Evolutionary conservation across 2,329 filamentous ascomycete genomes (phyloP).

Genomic region (Ophiognomonia clavigignenti-juglandacearum): DNA sequence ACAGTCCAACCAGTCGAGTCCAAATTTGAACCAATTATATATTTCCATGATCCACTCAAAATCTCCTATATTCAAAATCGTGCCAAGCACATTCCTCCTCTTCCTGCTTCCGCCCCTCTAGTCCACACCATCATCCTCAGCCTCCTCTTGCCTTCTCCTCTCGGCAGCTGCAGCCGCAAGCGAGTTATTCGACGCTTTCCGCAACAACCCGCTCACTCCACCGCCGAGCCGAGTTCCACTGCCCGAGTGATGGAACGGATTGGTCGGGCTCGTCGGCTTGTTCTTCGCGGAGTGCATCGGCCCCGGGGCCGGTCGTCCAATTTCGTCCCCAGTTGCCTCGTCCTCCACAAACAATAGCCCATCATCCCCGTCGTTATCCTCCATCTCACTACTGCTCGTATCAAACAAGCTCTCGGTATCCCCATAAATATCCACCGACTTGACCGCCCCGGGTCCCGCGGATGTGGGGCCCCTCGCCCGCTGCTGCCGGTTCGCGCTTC

Average conservation of each 20-base stretch:
- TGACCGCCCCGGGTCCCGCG: constrained; percentile 37
- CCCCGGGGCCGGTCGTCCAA: constrained; percentile 27
- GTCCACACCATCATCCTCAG: constrained; percentile 26
- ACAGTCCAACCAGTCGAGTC: too few species aligned
- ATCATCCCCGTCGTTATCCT: constrained; percentile 32
- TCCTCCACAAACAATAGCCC: too few species aligned
- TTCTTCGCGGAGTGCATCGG: constrained; percentile 30
- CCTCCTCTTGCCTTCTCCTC: constrained; percentile 23
- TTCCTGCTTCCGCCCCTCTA: too few species aligned
- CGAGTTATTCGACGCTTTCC: constrained; percentile 25
- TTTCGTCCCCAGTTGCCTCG: too few species aligned
- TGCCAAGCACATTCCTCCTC: too few species aligned
- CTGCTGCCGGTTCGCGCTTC: constrained; percentile 37
- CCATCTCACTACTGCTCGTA: constrained; percentile 22
- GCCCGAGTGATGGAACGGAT: constrained; percentile 35
- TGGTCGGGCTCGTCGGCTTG: constrained; percentile 42
- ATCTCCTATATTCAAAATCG: too few species aligned
- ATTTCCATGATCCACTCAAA: too few species aligned
- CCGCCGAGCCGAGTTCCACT: constrained; percentile 26
- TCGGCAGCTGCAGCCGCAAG: constrained; percentile 8
- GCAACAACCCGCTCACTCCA: constrained; percentile 38
- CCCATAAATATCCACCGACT: constrained; percentile 21
- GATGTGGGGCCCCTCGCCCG: constrained; percentile 44
- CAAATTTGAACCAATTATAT: too few species aligned
- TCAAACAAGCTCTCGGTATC: constrained; percentile 26